Base-by-base conservation (phyloP, 106 monocot species). In the Dioscorea alata region DNA sequence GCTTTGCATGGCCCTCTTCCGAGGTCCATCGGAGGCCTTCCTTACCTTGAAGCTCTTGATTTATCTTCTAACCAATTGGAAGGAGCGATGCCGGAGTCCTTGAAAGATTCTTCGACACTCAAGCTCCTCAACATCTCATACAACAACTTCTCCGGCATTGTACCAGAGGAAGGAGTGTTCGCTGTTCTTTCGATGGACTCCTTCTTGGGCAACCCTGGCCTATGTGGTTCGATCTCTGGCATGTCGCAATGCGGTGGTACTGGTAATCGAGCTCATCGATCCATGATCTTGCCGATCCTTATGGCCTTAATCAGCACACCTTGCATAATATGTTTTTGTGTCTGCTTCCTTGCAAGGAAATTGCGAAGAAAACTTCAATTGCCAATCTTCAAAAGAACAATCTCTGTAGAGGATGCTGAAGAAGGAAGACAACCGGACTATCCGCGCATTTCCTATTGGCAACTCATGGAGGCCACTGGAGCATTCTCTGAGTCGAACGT, bases 391-490 rank as follows among this genome's bases (percentile, higher is more conserved):
- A 33, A 24, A 6, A n/a, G 70, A 8, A 49, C 66, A n/a, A 19
- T 33, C 53, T 58, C 66, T 21, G 24, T 50, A 48, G 60, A 32
- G 2, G 64, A 69, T 22, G 71, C 56, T 13, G 69, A 70, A n/a
- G 33, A 61, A 31, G 31, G 53, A n/a, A 49, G 50, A 71, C 63
- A 68, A 20, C 20, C n/a, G 8, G 76, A 88, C 32, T 80, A 88
- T 68, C 91, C 86, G n/a, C 74, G 88, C 63, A 83, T 95, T 50
- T 79, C 88, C 4, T 80, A 95, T 67, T 53, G 77, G 3, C 79
- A 95, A 63, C 84, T 95, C 3, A 66, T 71, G 13, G 82, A 83
- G 21, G 91, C 88, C 17, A 95, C 95, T 19, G 74, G 60, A 17
- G 95, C 83, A 16, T 95, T 95, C 69, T 66, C 82, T 0, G 74